Conservation (phyloP, 2,329 filamentous ascomycete species). For the Colletotrichum sp. region DNA sequence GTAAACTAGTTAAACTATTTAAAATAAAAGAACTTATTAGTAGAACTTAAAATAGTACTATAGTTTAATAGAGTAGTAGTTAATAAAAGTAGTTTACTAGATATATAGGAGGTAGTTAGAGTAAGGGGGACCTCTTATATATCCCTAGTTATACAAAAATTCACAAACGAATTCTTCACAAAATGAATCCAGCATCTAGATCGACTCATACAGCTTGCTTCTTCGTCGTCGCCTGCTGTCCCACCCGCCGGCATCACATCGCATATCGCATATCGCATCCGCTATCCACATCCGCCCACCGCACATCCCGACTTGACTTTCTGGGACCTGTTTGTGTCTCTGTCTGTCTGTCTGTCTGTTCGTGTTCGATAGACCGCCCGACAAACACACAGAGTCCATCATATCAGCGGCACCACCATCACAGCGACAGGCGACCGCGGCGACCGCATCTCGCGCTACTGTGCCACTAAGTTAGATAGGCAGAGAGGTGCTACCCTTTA, state of each 20-base stretch:
- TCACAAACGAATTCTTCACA: no score
- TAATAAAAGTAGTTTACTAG: no score
- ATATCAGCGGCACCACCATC: background rate
- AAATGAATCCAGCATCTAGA: no score
- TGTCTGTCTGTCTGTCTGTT: background rate
- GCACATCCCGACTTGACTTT: background rate
- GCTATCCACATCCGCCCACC: background rate
- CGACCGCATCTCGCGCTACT: background rate
- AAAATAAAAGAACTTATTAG: no score
- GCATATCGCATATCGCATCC: background rate
- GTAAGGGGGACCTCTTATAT: no score
- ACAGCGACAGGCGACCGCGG: background rate
- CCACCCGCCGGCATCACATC: background rate
- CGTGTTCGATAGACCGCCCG: background rate
- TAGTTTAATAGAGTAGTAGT: no score
- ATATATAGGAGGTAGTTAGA: no score
- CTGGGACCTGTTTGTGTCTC: background rate
- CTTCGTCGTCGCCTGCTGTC: background rate
- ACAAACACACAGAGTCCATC: background rate
- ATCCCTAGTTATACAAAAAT: no score
- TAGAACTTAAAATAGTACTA: no score
- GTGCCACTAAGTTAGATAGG: background rate
- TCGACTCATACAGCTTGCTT: background rate
- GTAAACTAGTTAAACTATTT: no score
- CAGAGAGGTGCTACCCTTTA: slow-evolving; percentile 16